Base-by-base conservation (phyloP, 306 rosid species). In the Herpetospermum pedunculosum region DNA sequence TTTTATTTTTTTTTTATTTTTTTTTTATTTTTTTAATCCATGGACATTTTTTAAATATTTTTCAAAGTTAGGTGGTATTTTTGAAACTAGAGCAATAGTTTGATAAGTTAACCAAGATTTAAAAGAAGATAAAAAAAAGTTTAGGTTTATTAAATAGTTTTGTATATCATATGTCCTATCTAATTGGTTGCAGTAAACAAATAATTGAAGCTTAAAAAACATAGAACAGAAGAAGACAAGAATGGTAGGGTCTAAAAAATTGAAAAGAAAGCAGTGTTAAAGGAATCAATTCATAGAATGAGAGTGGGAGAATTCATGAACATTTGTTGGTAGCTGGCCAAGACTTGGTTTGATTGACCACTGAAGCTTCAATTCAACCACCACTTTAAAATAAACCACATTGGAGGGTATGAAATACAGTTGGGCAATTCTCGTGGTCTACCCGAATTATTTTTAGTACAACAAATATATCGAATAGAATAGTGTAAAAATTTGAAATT, bases 311-410 rank as follows among this genome's bases (percentile, higher is more conserved):
- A 34, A 64, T 64, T 64, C 8, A 64, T 37, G 71, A 64, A 64
- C 71, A 64, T 9, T 64, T 37, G 71, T 37, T 64, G 48, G 48
- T 64, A 48, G 48, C 18, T 64, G 70, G 16, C 2, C 43, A 13
- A 29, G 67, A 25, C 9, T 29, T 30, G 68, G 43, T 30, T 37
- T 63, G 70, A 37, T 43, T 40, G 72, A 65, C 72, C 21, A 14
- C 6, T 40, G 50, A 65, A 65, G 50, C 11, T 65, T 65, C 72
- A 65, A 65, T 65, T 65, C 72, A 65, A 65, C 72, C 18, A 21
- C 72, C 72, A 65, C 50, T 65, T 65, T 9, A 28, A 28, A 19
- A 19, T 18, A 35, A 64, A 64, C 44, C 48, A 29, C 26, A 57
- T 28, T 57, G 21, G 28, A 28, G 16, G 38, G 4, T 57, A 13